phyloP scores from a whole-genome alignment of 192 early-diverging fungal species.

The Dimargaris cristalligena region DNA sequence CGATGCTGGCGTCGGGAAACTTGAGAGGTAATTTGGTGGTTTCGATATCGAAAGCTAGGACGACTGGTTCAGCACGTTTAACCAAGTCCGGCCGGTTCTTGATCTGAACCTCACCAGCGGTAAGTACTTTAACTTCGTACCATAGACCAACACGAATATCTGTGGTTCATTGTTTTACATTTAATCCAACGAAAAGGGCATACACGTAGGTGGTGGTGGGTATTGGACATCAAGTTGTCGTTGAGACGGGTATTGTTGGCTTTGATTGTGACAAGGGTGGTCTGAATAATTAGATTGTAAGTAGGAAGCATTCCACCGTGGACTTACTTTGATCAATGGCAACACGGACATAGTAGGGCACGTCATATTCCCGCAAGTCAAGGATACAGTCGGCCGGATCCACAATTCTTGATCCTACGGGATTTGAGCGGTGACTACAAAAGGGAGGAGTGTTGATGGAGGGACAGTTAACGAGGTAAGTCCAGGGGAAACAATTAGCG shows the following conservation, averaged over 20 bases:
- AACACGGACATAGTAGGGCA: slow-evolving; percentile 89
- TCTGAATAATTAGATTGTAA: no score
- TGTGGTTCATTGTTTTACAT: no score
- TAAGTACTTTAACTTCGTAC: slow-evolving; percentile 63
- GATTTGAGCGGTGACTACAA: background rate
- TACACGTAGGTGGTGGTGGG: no score
- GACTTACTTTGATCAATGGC: slow-evolving; percentile 73
- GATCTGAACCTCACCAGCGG: slow-evolving; percentile 39
- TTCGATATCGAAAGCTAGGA: slow-evolving; percentile 96
- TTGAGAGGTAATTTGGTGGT: slow-evolving; percentile 94
- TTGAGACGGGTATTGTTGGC: no score
- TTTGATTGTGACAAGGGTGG: no score
- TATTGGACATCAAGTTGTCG: no score
- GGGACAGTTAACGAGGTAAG: no score
- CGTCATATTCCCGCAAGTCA: slow-evolving; percentile 92
- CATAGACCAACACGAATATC: slow-evolving; percentile 88
- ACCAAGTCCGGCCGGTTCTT: slow-evolving; percentile 60
- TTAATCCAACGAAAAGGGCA: no score
- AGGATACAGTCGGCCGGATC: slow-evolving; percentile 49
- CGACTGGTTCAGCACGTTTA: slow-evolving; percentile 83
- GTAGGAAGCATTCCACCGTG: no score
- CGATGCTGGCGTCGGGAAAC: slow-evolving; percentile 80
- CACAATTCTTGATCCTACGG: background rate
- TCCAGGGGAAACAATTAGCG: no score
- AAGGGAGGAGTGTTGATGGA: background rate